These are phyloP conservation scores for Raphanus sativus DNA, from an alignment of 345 rosid species.

Conservation along the genomic window DNA sequence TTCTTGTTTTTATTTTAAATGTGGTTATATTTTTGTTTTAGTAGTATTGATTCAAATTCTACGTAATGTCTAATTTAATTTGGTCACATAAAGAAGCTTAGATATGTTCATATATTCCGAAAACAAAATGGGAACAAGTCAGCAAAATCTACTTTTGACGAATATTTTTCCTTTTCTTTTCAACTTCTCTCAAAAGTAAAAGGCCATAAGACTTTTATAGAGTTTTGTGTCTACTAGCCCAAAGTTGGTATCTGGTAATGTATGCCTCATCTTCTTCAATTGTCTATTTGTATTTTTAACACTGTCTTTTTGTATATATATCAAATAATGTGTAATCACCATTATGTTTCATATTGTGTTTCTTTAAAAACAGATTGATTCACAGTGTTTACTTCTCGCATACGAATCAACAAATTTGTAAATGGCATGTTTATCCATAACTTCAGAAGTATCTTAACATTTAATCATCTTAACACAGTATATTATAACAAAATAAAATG, in stretches of 20 bases:
- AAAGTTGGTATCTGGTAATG: background rate
- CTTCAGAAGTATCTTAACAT: background rate
- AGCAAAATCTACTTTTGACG: slow-evolving; percentile 7
- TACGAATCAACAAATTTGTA: background rate
- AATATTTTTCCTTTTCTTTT: background rate
- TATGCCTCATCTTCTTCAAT: background rate
- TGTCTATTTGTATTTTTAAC: no score
- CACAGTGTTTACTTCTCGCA: background rate
- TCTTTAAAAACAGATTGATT: background rate
- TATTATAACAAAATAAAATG: background rate
- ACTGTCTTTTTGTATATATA: no score
- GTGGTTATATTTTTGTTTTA: no score
- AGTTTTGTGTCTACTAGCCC: background rate
- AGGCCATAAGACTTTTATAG: background rate
- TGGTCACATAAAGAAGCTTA: background rate
- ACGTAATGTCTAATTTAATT: slow-evolving; percentile 9
- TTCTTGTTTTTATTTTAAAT: no score
- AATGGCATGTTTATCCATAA: background rate
- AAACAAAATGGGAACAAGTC: slow-evolving; percentile 17
- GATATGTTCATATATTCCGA: background rate
- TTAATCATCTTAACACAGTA: background rate
- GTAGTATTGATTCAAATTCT: background rate
- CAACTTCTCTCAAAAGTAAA: background rate
- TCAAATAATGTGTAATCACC: background rate
- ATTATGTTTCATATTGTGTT: slow-evolving; percentile 7